phyloP scores from a whole-genome alignment of 208 protist genomes.

The Leishmania aethiopica region DNA sequence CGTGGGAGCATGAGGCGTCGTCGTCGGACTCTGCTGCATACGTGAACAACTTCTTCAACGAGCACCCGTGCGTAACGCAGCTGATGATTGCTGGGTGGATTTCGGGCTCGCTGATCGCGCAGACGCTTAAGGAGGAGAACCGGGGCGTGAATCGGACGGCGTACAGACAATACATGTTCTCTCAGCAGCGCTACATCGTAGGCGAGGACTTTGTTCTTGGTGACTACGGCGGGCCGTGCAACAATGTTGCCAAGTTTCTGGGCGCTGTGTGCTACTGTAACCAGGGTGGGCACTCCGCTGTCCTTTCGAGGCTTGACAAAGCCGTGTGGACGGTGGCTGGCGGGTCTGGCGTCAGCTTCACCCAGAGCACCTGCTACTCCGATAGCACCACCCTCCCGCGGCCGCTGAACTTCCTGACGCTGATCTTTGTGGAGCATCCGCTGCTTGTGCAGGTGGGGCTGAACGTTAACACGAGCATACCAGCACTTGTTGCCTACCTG shows the following conservation, averaged over 20 bases:
- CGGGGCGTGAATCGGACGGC: constrained; percentile 14
- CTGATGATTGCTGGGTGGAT: constrained; percentile 58
- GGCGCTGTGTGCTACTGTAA: constrained; percentile 54
- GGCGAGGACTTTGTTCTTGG: constrained; percentile 55
- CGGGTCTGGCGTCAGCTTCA: not conserved
- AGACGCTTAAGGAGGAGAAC: constrained; percentile 13
- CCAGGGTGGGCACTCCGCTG: constrained; percentile 10
- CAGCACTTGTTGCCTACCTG: no score
- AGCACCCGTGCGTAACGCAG: constrained; percentile 14
- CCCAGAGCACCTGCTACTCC: constrained; percentile 10
- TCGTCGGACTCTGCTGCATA: not conserved
- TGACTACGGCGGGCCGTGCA: constrained; percentile 53
- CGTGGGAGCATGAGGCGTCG: not conserved
- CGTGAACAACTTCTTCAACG: constrained; percentile 20
- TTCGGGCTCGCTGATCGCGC: constrained; percentile 27
- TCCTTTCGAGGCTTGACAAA: not conserved
- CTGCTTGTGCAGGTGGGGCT: no score
- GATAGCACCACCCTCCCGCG: not conserved
- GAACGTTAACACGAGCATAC: no score
- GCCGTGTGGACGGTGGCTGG: not conserved
- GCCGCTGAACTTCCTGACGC: constrained; percentile 10
- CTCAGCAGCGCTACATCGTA: constrained; percentile 60
- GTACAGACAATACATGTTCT: constrained; percentile 34
- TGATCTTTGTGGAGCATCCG: not conserved
- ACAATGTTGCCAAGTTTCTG: constrained; percentile 1